Evolutionary conservation across 163 green algal genomes (phyloP).

Genomic region (Botryococcus braunii): DNA sequence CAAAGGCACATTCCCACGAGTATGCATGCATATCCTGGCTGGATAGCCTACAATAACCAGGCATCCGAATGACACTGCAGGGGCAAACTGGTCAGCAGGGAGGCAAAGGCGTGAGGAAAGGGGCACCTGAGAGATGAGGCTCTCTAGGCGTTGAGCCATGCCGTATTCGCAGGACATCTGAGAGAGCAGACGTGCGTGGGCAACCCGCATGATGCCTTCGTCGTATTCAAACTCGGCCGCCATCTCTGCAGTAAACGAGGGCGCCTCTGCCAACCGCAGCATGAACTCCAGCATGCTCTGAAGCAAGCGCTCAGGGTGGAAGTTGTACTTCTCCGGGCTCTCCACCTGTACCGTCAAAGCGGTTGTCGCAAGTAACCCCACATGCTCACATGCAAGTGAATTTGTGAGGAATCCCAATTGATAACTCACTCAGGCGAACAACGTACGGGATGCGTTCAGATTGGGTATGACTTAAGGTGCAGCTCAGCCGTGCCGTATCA

Average conservation of each 20-base stretch:
- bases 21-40: too few relatives aligned
- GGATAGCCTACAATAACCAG: too few relatives aligned
- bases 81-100: neutral
- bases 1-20: too few relatives aligned
- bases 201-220: slow-evolving; percentile 31
- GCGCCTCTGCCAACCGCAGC: slow-evolving; percentile 35
- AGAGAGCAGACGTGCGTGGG: slow-evolving; percentile 3
- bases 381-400: too few relatives aligned
- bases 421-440: too few relatives aligned
- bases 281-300: slow-evolving; percentile 34
- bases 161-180: slow-evolving; percentile 13
- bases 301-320: slow-evolving; percentile 38
- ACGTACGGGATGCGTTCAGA: too few relatives aligned
- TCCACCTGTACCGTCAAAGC: slow-evolving; percentile 28
- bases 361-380: too few relatives aligned
- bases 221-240: slow-evolving; percentile 55
- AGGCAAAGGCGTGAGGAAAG: neutral
- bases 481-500: too few relatives aligned
- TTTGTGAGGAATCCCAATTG: too few relatives aligned
- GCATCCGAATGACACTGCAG: neutral
- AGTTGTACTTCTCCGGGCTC: slow-evolving; percentile 51
- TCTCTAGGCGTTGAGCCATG: slow-evolving; percentile 12
- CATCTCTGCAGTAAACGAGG: slow-evolving; percentile 38
- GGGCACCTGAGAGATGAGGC: slow-evolving; percentile 14
- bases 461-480: too few relatives aligned